Evolutionary conservation across 306 rosid species (phyloP).

Genomic region (Bauhinia variegata): DNA sequence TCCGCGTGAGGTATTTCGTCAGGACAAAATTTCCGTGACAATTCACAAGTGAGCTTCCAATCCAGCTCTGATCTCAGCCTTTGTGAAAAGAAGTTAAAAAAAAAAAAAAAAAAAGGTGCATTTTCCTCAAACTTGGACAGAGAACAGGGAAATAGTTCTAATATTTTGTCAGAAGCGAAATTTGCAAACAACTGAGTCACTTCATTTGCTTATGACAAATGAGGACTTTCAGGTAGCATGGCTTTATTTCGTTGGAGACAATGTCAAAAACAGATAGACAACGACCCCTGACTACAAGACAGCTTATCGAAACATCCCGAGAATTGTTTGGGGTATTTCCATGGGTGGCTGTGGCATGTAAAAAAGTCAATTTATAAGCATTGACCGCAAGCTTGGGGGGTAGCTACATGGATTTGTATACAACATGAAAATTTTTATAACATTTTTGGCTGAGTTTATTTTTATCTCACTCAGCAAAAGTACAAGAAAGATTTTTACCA

Average conservation of each 20-base stretch:
- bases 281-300: not conserved
- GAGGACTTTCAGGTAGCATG: not conserved
- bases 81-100: no score
- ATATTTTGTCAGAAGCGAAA: not conserved
- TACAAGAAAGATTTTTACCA: not conserved
- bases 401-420: no score
- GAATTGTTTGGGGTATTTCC: conserved; percentile 4
- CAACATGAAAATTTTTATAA: no score
- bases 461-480: no score
- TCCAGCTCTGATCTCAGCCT: not conserved
- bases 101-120: not conserved
- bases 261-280: not conserved
- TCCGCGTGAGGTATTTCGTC: no score
- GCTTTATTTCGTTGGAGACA: not conserved
- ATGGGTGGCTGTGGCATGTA: not conserved
- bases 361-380: not conserved
- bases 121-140: not conserved
- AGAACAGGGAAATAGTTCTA: not conserved
- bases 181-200: not conserved
- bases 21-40: not conserved
- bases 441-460: no score
- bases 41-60: not conserved
- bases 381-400: not conserved
- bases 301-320: not conserved
- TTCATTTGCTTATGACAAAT: not conserved